Evolutionary conservation across 2,329 filamentous ascomycete species (phyloP), one percentile per base, ranked within the genome.

Genomic region (Monilinia fructicola): DNA sequence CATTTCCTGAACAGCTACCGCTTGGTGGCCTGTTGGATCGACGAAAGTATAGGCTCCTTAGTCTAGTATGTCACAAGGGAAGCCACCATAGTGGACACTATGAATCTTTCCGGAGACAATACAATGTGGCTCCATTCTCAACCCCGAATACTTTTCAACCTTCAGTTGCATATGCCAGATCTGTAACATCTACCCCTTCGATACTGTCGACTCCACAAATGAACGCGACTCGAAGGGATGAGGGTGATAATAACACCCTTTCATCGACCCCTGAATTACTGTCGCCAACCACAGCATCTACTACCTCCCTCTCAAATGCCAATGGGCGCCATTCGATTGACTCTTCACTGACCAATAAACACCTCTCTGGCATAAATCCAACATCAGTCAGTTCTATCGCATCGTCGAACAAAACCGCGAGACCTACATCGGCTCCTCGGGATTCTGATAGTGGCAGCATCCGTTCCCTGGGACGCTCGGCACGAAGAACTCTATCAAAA

Each of bases 1-100:
- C 90, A 0, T 99, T 98, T 73, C 93, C 93, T 0, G 94, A 98
- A 77, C 84, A 85, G n/a, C 79, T 99, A 2, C 87, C 91, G 0
- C 81, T 99, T 3, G 95, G 95, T 1, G 88, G 92, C 0, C 81
- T 98, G 31, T 79, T 95, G 54, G 85, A 90, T 66, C 88, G 90
- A 74, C 90, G 88, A 70, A 90, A 86, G 75, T 99, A 97, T 78
- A 92, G 89, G 73, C 82, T 99, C 6, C 84, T 96, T 0, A 92
- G 90, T 16, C 86, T 96, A 46, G 92, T 99, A 46, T 96, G 92
- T 28, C 95, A 99, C 76, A 96, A 96, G 74, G 95, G 95, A 48
- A 96, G 91, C 69, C 95, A 99, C 77, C 90, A 97, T 75, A 97
- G 93, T 73, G 95, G 95, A 0, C 95, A 99, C 76, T 99, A 99